These are phyloP conservation scores for Colletotrichum scovillei DNA, from an alignment of 2,329 filamentous ascomycete genomes.

Conservation along the genomic window DNA sequence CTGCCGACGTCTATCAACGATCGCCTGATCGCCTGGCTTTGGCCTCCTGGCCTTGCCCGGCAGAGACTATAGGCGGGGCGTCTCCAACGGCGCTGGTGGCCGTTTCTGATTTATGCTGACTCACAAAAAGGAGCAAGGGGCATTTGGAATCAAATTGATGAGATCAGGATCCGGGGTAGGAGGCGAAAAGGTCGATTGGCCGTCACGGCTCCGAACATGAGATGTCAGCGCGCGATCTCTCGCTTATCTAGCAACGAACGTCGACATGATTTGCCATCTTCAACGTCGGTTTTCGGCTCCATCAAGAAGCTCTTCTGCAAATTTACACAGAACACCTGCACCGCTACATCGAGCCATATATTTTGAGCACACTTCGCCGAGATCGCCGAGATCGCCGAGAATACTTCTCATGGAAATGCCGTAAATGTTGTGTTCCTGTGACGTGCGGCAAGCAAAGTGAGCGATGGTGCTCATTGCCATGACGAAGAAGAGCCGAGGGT, in stretches of 20 bases:
- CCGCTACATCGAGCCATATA: not conserved
- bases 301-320: not conserved
- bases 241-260: not conserved
- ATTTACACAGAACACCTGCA: not conserved
- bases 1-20: not conserved
- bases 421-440: not conserved
- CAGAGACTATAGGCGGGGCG: not conserved
- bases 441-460: too few species aligned
- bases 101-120: conserved; percentile 8
- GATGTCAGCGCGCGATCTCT: conserved; percentile 5
- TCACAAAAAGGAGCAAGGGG: conserved; percentile 1
- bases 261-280: not conserved
- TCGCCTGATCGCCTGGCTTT: not conserved
- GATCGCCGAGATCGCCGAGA: not conserved
- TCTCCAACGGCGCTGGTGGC: not conserved
- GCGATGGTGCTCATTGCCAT: not conserved
- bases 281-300: not conserved
- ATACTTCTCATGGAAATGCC: not conserved
- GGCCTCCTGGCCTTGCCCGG: not conserved
- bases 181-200: not conserved
- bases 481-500: too few species aligned
- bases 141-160: conserved; percentile 20
- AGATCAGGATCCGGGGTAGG: conserved; percentile 13
- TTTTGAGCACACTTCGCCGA: not conserved
- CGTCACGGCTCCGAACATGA: not conserved